phyloP scores from a whole-genome alignment of 2,329 filamentous ascomycete species.

The Fusarium beomiforme region DNA sequence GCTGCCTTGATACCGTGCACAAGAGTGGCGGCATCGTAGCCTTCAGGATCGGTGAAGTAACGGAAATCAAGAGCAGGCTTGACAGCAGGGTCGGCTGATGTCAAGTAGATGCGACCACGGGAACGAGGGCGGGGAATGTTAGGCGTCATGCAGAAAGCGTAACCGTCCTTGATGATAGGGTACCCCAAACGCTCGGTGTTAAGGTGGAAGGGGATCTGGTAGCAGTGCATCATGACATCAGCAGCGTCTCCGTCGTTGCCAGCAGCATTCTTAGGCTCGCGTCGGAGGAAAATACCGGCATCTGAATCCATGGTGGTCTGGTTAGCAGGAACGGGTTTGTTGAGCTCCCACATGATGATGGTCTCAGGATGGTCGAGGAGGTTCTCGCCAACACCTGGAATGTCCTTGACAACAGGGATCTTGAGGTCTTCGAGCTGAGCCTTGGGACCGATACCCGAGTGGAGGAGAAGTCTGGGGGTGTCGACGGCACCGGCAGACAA shows the following conservation, averaged over 20 bases:
- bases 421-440: constrained; percentile 63
- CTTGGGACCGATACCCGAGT: constrained; percentile 66
- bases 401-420: constrained; percentile 65
- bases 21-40: constrained; percentile 84
- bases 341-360: constrained; percentile 79
- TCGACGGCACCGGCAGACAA: constrained; percentile 84
- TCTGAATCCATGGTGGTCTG: constrained; percentile 94
- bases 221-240: constrained; percentile 97
- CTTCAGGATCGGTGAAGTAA: constrained; percentile 88
- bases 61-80: constrained; percentile 89
- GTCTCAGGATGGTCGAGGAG: constrained; percentile 69
- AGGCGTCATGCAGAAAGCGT: constrained; percentile 93
- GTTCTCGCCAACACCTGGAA: constrained; percentile 70
- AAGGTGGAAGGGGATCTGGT: constrained; percentile 91
- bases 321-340: constrained; percentile 77
- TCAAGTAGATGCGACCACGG: constrained; percentile 80
- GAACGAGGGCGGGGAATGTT: constrained; percentile 88
- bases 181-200: constrained; percentile 87
- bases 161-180: constrained; percentile 68
- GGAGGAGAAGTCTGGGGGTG: constrained; percentile 74
- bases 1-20: constrained; percentile 81
- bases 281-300: constrained; percentile 86
- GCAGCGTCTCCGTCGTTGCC: constrained; percentile 78
- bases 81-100: constrained; percentile 76
- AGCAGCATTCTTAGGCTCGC: constrained; percentile 74